These are phyloP conservation scores for Sugiyamaella sp. DNA, from an alignment of 1,139 yeast species.

Conservation along the genomic window DNA sequence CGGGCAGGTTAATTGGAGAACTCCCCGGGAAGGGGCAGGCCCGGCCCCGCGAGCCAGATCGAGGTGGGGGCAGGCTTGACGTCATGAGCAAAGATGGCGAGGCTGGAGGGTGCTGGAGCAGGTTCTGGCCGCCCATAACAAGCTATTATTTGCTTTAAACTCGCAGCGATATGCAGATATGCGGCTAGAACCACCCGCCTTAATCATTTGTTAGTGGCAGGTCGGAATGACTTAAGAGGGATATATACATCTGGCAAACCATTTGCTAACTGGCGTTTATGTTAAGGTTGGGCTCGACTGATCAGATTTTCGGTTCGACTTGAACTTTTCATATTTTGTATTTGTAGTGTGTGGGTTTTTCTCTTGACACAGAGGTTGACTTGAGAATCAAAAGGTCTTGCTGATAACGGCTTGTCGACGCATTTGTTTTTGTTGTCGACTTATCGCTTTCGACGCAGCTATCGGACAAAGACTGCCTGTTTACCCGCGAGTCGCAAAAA, in stretches of 20 bases:
- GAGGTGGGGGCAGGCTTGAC: slow-evolving; percentile 2
- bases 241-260: background rate
- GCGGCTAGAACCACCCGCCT: background rate
- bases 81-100: background rate
- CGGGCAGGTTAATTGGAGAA: too few relatives aligned
- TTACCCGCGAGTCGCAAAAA: too few relatives aligned
- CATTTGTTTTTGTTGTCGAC: background rate
- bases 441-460: background rate
- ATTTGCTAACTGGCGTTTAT: background rate
- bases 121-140: background rate
- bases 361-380: too few relatives aligned
- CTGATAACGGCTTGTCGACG: background rate
- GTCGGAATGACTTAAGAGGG: slow-evolving; percentile 1
- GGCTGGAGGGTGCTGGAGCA: background rate
- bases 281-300: background rate
- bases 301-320: background rate
- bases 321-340: background rate
- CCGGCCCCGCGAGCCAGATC: background rate
- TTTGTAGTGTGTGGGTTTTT: background rate
- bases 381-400: too few relatives aligned
- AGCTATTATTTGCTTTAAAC: background rate
- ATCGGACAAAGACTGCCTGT: slow-evolving; percentile 2
- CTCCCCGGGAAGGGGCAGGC: too few relatives aligned
- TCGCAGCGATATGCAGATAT: slow-evolving; percentile 1
- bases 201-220: background rate